Base-by-base conservation (phyloP, 148 eudicot genomes). In the Dysphania ambrosioides region DNA sequence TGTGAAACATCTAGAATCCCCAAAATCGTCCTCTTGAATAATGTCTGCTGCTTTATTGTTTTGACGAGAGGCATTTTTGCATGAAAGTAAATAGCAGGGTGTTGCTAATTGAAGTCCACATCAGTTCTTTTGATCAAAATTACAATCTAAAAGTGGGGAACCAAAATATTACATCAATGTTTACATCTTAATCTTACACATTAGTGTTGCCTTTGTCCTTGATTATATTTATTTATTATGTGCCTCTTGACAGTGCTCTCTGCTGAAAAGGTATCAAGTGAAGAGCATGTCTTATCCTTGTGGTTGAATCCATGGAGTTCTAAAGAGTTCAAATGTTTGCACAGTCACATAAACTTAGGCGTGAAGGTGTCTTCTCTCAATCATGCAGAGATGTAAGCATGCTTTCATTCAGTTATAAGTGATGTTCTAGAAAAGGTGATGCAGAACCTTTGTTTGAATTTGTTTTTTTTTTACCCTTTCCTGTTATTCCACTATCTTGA, bases 221-320 rank as follows among this genome's bases (percentile, higher is more conserved):
- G 65, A 7, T 36, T 59, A 23, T 44, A 21, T n/a, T 21, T 53
- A 40, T 13, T 19, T 56, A 5, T 23, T 55, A 74, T 51, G 26
- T 81, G 29, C 56, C 53, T 32, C 23, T 42, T 65, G 66, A 59
- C 85, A 95, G 99, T 92, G 82, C 88, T 95, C 77, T 80, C 89
- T 38, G 87, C 96, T 38, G 81, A 87, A 72, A 84, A 82, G 83
- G 89, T 92, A 59, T 89, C 97, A 29, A 72, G 31, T 26, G 84
- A 85, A 84, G 99, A 95, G 81, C 90, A 87, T 83, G 86, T 92
- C 75, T 83, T 95, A 74, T 96, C 99, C 34, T 70, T 85, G 67
- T 94, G 98, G 97, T 71, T 85, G 75, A 83, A 81, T 80, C 85
- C 87, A 68, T 90, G 93, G 93, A 82, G 83, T 70, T 78, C 77